These are phyloP conservation scores for Saturnispora kantuleensis DNA, from an alignment of 805 yeast genomes.

Conservation along the genomic window DNA sequence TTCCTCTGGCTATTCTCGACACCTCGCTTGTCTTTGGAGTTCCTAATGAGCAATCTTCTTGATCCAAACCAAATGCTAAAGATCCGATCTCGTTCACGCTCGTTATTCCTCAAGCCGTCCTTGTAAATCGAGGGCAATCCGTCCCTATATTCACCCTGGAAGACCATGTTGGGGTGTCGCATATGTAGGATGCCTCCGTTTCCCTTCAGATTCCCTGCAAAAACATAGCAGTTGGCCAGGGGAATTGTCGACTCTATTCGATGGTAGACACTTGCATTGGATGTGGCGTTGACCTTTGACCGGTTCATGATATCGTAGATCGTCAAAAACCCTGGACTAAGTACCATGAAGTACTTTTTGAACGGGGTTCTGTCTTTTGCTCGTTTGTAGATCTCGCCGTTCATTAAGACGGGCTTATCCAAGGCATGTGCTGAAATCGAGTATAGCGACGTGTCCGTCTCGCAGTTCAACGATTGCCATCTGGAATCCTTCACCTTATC, in stretches of 20 bases:
- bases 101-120: slow-evolving; percentile 81
- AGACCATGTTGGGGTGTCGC: neutral
- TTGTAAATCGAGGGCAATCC: slow-evolving; percentile 61
- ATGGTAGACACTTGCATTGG: slow-evolving; percentile 39
- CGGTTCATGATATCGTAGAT: slow-evolving; percentile 45
- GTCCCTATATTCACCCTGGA: slow-evolving; percentile 34
- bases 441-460: slow-evolving; percentile 43
- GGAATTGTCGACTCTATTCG: slow-evolving; percentile 50
- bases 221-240: slow-evolving; percentile 59
- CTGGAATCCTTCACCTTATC: slow-evolving; percentile 22
- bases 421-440: slow-evolving; percentile 50
- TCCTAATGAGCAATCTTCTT: slow-evolving; percentile 36
- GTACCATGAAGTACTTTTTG: slow-evolving; percentile 46
- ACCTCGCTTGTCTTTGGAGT: slow-evolving; percentile 4
- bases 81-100: slow-evolving; percentile 64
- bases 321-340: slow-evolving; percentile 61
- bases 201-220: slow-evolving; percentile 36
- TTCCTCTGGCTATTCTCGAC: neutral
- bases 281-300: slow-evolving; percentile 32
- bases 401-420: slow-evolving; percentile 47
- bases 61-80: slow-evolving; percentile 81
- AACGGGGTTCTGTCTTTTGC: slow-evolving; percentile 61
- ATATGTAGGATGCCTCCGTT: slow-evolving; percentile 19
- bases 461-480: slow-evolving; percentile 45
- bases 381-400: slow-evolving; percentile 64